Conservation (phyloP, 2,329 filamentous ascomycete species). For the Ilyonectria sp. region DNA sequence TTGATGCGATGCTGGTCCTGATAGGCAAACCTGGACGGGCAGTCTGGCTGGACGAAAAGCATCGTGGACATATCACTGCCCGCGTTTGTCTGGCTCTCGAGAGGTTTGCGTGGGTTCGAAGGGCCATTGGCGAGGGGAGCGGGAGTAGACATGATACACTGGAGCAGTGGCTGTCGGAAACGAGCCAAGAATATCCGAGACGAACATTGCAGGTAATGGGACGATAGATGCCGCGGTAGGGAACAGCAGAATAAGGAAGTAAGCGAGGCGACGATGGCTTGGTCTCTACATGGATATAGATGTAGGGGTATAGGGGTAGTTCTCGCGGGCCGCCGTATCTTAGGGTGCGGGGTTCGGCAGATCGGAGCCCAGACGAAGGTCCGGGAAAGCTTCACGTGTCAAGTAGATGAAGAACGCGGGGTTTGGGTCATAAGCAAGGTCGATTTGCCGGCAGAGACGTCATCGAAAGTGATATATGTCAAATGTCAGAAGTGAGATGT, state of each 20-base stretch:
- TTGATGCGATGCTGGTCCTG: conserved; percentile 2
- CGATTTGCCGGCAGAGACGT: background rate
- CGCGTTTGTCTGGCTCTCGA: background rate
- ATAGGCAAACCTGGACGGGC: background rate
- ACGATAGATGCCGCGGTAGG: background rate
- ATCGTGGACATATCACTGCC: background rate
- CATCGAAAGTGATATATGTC: background rate
- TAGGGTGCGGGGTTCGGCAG: background rate
- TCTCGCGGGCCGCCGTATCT: background rate
- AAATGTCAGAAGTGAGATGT: no score
- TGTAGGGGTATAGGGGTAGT: background rate
- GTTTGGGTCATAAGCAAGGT: background rate
- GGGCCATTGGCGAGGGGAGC: background rate
- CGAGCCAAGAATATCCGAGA: background rate
- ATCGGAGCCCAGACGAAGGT: background rate
- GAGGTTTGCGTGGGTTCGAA: background rate
- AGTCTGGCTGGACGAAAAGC: background rate
- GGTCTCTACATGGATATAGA: conserved; percentile 1
- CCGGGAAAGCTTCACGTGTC: background rate
- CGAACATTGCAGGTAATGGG: background rate
- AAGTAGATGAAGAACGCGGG: background rate
- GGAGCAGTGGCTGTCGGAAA: background rate
- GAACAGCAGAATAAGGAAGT: background rate
- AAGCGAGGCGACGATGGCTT: background rate
- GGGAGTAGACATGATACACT: background rate